Conservation (phyloP, 2,329 filamentous ascomycete genomes). For the Lasiodiplodia citricola region DNA sequence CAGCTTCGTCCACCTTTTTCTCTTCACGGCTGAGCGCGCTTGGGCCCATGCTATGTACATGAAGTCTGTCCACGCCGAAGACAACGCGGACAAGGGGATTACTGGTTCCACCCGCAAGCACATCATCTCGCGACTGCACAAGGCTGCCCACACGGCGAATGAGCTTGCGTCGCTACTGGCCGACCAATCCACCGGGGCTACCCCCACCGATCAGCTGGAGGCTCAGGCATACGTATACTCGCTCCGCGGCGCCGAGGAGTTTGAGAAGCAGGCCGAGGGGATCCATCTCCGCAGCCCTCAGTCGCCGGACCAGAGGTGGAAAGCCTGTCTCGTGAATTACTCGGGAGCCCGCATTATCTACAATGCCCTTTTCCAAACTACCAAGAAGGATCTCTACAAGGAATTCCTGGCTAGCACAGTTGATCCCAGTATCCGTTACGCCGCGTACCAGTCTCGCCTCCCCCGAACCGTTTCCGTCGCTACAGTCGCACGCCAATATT, state of each 20-base stretch:
- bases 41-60: slow-evolving; percentile 97
- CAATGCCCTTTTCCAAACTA: slow-evolving; percentile 69
- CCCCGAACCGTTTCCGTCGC: slow-evolving; percentile 83
- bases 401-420: slow-evolving; percentile 85
- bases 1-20: slow-evolving; percentile 77
- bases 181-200: slow-evolving; percentile 67
- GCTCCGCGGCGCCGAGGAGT: slow-evolving; percentile 75
- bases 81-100: slow-evolving; percentile 74
- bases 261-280: slow-evolving; percentile 76
- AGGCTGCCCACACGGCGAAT: slow-evolving; percentile 74
- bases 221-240: slow-evolving; percentile 82
- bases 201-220: slow-evolving; percentile 76
- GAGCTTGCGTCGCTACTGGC: slow-evolving; percentile 70
- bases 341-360: slow-evolving; percentile 83
- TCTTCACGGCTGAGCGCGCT: slow-evolving; percentile 86
- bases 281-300: slow-evolving; percentile 36
- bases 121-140: slow-evolving; percentile 84
- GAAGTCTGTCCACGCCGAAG: slow-evolving; percentile 80
- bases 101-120: slow-evolving; percentile 81
- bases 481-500: slow-evolving; percentile 77
- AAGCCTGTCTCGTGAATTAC: slow-evolving; percentile 75
- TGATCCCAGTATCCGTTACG: slow-evolving; percentile 92
- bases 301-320: slow-evolving; percentile 65
- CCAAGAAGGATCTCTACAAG: slow-evolving; percentile 78
- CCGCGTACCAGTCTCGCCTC: slow-evolving; percentile 88